Evolutionary conservation across 1,284 basidiomycete species (phyloP), one percentile per base, ranked within the genome.

Genomic region (Austropuccinia psidii): DNA sequence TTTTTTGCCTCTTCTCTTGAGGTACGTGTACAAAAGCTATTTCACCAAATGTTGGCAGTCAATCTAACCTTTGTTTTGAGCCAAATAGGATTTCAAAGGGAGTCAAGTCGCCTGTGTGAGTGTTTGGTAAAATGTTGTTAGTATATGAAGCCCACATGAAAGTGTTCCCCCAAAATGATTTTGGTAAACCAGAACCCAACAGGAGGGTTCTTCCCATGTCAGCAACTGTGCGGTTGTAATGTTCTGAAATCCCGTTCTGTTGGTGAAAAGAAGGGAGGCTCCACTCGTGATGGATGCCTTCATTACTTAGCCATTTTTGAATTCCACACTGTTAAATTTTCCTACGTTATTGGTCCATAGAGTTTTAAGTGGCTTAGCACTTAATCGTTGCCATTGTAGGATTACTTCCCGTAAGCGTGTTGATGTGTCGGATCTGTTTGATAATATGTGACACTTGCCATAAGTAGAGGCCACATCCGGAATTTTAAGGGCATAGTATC

Each of bases 141-240:
- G 29, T 8, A 37, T 35, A 5, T 19, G 27, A 5, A 9, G 58
- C 58, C 58, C 58, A 61, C 4, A 15, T 5, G 24, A 13, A 67
- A 35, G 47, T 17, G 27, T 52, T 35, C 13, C 41, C 31, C 64
- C 62, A 65, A 29, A 65, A 65, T 7, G 4, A 7, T 47, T 50
- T 50, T 8, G 19, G 7, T 9, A 65, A 33, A 7, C 45, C 27
- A 29, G 21, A 27, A 29, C 27, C 62, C 37, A 31, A 15, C 7
- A 65, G 43, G 9, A 65, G 7, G 17, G 62, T 47, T 4, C 45
- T n/a, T 6, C 7, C 62, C 62, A 65, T 65, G 9, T 65, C 62
- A 5, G 21, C n/a, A 24, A 65, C 21, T 4, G 62, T 65, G 7
- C 62, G 45, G 43, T 65, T 65, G 27, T 8, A 65, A 7, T 21